Evolutionary conservation across 768 basidiomycete genomes (phyloP), one percentile per base, ranked within the genome.

Genomic region (Glaciozyma martinii): DNA sequence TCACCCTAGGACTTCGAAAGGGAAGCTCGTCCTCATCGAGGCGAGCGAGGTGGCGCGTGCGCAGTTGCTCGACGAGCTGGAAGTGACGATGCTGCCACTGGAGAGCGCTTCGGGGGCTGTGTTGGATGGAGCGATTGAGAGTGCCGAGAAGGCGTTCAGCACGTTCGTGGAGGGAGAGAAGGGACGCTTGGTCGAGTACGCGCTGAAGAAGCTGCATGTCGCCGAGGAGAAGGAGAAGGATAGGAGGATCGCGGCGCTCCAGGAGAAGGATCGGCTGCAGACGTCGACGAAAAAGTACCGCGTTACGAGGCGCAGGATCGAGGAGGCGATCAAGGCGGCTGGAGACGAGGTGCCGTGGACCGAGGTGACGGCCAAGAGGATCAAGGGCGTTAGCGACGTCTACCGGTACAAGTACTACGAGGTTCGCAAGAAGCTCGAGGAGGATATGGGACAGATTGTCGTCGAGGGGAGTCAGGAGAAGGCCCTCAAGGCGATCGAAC

Each of bases 361-460:
- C 46, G 60, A 66, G 46, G 54, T 66, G 3, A 52, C 59, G 29
- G 63, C 53, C 13, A 61, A 56, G 42, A 40, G 54, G 40, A 66
- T 70, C 49, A 59, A 64, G 54, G 65, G 65, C 30, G 65, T 70
- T 21, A 52, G n/a, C 32, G 65, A 63, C 30, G 55, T 27, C n/a
- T 61, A 70, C 56, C 43, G 63, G 27, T 52, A 61, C 43, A 66
- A 37, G 60, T 70, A 70, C 60, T 46, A 65, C 23, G 56, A 61
- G n/a, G 65, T 56, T 56, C 50, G 70, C 46, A 67, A 65, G 59
- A 57, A 58, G 60, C 59, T 58, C 21, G 72, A 71, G 52, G 52
- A 59, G 40, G 67, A 65, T 29, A 63, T 65, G 42, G 68, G 65
- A 16, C 44, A 60, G 62, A 44, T 27, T 57, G 57, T 62, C 57